These are phyloP conservation scores for Coemansia sp. DNA, from an alignment of 192 early-diverging fungal genomes.

Conservation along the genomic window DNA sequence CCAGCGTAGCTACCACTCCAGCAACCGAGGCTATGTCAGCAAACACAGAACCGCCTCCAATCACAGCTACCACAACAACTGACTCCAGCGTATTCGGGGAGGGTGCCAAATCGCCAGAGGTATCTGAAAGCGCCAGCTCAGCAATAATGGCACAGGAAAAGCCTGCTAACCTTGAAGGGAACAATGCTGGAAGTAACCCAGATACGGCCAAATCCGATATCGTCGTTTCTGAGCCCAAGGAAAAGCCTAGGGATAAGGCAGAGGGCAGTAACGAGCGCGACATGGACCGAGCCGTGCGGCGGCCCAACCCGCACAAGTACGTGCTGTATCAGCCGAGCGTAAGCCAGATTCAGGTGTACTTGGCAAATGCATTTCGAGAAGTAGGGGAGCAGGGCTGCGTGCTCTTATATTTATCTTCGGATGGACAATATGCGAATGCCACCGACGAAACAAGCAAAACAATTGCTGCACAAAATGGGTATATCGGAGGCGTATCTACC, in stretches of 20 bases:
- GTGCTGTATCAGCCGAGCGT: slow-evolving; percentile 87
- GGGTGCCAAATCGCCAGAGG: slow-evolving; percentile 2
- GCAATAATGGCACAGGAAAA: slow-evolving; percentile 1
- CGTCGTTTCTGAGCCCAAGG: slow-evolving; percentile 3
- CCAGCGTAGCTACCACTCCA: not conserved
- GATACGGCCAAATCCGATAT: not conserved
- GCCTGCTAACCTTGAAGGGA: not conserved
- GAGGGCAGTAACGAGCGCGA: slow-evolving; percentile 18
- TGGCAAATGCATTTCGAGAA: slow-evolving; percentile 90
- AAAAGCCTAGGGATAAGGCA: slow-evolving; percentile 5
- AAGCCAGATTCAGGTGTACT: slow-evolving; percentile 86
- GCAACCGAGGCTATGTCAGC: not conserved
- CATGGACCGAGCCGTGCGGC: slow-evolving; percentile 29
- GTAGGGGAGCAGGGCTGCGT: slow-evolving; percentile 81
- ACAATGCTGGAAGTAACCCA: not conserved
- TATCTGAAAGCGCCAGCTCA: not conserved
- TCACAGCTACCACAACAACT: slow-evolving; percentile 4
- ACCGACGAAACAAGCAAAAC: not conserved
- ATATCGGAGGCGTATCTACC: slow-evolving; percentile 50
- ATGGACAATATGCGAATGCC: slow-evolving; percentile 55
- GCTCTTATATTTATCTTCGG: slow-evolving; percentile 87
- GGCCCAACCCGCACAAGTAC: slow-evolving; percentile 86
- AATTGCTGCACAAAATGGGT: slow-evolving; percentile 19
- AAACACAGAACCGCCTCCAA: slow-evolving; percentile 4
- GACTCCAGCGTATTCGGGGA: slow-evolving; percentile 20